Base-by-base conservation (phyloP, 2,329 filamentous ascomycete species). In the Ophiocordyceps robertsii region DNA sequence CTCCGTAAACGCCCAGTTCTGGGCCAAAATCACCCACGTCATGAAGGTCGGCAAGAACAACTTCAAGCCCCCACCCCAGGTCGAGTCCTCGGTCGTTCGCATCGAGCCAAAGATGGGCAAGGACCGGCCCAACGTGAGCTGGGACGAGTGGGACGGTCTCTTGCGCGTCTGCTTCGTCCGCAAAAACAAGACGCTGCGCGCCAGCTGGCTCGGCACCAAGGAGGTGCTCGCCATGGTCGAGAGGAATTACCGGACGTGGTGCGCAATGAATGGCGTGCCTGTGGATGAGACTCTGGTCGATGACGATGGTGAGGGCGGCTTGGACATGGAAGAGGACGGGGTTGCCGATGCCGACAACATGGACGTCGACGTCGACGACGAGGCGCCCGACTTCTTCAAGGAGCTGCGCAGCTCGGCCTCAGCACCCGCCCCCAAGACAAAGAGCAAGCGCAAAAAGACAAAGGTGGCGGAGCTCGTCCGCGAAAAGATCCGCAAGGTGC, bases 11-110 rank as follows among this genome's bases (percentile, higher is more conserved):
- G 86, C 84, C 16, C 90, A 96, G 59, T 94, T 96, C 72, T 95
- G 68, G 60, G 84, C 70, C 46, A 70, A 69, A 46, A 70, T 72
- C 54, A 69, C 68, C n/a, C 69, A 73, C 60, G 79, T 94, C 52
- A 86, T 94, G 81, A 95, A 95, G 66, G 90, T 96, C 38, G 88
- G 89, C 49, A 84, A 82, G 64, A 92, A 93, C 64, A 96, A 96
- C 67, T 98, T 96, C 73, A 87, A 86, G 47, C 92, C 92, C 0
- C 90, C 92, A 1, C 92, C 92, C 9, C 77, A 87, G 56, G 92
- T 98, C 44, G 92, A 98, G 63, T 86, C 80, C 8, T 89, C 83
- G 44, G 89, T 95, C 7, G 88, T 95, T 39, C 76, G 89, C 46
- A 83, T 95, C 51, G 85, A 90, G 57, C 88, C 88, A 19, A 93